Evolutionary conservation across 2,329 filamentous ascomycete genomes (phyloP).

Genomic region (Alternaria conjuncta): DNA sequence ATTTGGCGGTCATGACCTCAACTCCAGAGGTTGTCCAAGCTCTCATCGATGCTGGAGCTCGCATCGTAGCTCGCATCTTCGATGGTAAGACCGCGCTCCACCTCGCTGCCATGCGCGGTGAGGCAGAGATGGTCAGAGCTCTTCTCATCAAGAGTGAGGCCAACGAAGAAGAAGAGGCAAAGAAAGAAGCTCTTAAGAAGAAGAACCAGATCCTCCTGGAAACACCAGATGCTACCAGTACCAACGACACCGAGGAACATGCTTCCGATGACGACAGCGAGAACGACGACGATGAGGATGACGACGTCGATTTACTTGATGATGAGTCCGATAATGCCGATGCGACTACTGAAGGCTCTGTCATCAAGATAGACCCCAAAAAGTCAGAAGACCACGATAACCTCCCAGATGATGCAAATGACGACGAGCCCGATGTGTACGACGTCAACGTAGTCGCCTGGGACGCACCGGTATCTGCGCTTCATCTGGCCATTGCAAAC

Average conservation of each 20-base stretch:
- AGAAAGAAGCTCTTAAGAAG: slow-evolving; percentile 57
- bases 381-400: slow-evolving; percentile 52
- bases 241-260: slow-evolving; percentile 3
- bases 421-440: slow-evolving; percentile 78
- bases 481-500: slow-evolving; percentile 79
- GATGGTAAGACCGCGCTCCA: slow-evolving; percentile 86
- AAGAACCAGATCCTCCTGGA: background rate
- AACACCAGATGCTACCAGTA: background rate
- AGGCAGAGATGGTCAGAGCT: slow-evolving; percentile 71
- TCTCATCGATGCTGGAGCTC: slow-evolving; percentile 74
- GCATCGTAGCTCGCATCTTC: slow-evolving; percentile 75
- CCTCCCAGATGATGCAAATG: slow-evolving; percentile 59
- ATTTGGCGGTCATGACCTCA: slow-evolving; percentile 74
- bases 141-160: slow-evolving; percentile 75
- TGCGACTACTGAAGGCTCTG: slow-evolving; percentile 75
- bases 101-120: slow-evolving; percentile 74
- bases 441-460: slow-evolving; percentile 80
- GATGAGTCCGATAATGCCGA: slow-evolving; percentile 50
- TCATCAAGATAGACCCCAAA: slow-evolving; percentile 62
- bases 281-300: slow-evolving; percentile 57
- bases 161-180: slow-evolving; percentile 73
- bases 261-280: slow-evolving; percentile 48
- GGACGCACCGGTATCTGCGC: slow-evolving; percentile 75
- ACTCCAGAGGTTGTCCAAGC: slow-evolving; percentile 72
- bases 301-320: slow-evolving; percentile 61